These are phyloP conservation scores for Trichoderma brevicompactum DNA, from an alignment of 2,329 filamentous ascomycete species.

Conservation along the genomic window DNA sequence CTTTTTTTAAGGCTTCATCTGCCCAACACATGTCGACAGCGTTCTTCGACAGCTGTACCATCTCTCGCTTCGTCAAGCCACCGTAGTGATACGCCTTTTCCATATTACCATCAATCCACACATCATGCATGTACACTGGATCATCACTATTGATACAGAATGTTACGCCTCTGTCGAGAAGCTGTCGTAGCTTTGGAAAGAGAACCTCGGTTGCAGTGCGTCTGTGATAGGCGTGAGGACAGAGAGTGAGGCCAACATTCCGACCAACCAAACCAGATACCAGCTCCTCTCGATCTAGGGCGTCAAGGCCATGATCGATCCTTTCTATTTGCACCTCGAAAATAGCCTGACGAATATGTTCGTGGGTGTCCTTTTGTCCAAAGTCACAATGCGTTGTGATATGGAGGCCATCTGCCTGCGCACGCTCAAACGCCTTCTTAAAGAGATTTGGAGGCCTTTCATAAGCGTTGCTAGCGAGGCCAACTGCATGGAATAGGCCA, in stretches of 20 bases:
- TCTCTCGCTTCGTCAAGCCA: constrained; percentile 46
- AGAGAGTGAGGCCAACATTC: constrained; percentile 67
- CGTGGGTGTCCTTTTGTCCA: constrained; percentile 52
- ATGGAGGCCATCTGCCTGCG: constrained; percentile 47
- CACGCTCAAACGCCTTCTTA: constrained; percentile 45
- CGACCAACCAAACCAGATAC: constrained; percentile 59
- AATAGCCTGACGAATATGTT: constrained; percentile 63
- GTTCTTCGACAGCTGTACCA: constrained; percentile 49
- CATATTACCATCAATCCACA: constrained; percentile 55
- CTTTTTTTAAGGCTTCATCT: constrained; percentile 42
- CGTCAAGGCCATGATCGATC: constrained; percentile 74
- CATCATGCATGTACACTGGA: constrained; percentile 69
- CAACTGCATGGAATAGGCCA: constrained; percentile 50
- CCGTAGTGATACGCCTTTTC: constrained; percentile 49
- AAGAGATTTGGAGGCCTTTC: constrained; percentile 52
- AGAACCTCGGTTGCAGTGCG: constrained; percentile 47
- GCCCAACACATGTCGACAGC: constrained; percentile 54
- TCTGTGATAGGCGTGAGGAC: constrained; percentile 51
- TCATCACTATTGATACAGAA: constrained; percentile 78
- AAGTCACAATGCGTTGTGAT: constrained; percentile 57
- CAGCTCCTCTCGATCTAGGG: constrained; percentile 61
- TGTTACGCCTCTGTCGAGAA: constrained; percentile 65
- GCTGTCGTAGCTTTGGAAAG: constrained; percentile 58
- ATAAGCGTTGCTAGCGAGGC: constrained; percentile 53
- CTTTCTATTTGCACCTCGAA: constrained; percentile 63